Base-by-base conservation (phyloP, 108 stramenopile genomes). In the Bacterosira constricta region DNA sequence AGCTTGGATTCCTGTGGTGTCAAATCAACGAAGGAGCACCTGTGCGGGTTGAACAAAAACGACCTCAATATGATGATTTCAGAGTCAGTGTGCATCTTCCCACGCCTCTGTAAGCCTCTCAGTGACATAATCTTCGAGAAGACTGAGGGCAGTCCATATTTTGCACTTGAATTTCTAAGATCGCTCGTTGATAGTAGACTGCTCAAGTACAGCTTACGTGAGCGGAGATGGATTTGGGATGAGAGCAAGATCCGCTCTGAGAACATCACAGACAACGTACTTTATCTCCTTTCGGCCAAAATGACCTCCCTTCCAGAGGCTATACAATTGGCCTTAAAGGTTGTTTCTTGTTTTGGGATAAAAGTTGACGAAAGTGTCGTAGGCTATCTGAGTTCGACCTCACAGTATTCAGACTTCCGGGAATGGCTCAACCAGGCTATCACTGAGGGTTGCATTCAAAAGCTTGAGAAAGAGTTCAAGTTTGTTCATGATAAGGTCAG, bases 401-500 rank as follows among this genome's bases (percentile, higher is more conserved):
- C 13, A 61, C 13, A 37, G 9, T 50, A 58, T 35, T 44, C 15
- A 9, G 59, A 37, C 38, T 41, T 79, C 2, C 26, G 18, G 12
- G 42, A 26, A 20, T 11, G 18, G 32, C 32, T 81, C 17, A 49
- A 56, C 1, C 2, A 63, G 25, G 64, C 50, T 26, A 47, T 68
- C 27, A 23, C 53, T 10, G 58, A 73, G 29, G 71, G 59, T 4
- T 78, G 73, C 62, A 37, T 82, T 32, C 47, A 68, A 23, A 58
- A 61, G 31, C 44, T 36, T 27, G 58, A 39, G 2, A 1, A 13
- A 21, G 35, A 30, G 15, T 83, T 66, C 29, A 57, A 52, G 31
- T 86, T 86, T 44, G 51, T 59, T 21, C 86, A 86, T 41, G 86
- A 86, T 49, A 72, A 65, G 36, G 69, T 86, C 4, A 58, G 83